Evolutionary conservation across 345 rosid species (phyloP), one percentile per base, ranked within the genome.

Genomic region (Ceriops tagal): DNA sequence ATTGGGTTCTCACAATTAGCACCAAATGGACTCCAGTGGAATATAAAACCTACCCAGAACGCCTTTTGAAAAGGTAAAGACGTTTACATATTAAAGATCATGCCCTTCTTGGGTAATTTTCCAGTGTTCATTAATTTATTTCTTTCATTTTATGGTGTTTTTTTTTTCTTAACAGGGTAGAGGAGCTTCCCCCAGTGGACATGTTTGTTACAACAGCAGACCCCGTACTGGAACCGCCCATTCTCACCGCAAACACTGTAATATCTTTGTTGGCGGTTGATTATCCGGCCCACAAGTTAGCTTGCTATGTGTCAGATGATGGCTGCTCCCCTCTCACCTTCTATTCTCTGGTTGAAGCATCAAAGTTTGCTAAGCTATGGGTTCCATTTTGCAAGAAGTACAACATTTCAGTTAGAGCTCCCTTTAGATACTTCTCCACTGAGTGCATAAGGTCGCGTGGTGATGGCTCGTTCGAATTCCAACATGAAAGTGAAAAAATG

Each of bases 281-380:
- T 56, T 88, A 86, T 75, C 90, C 89, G 5, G 79, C 78, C 5
- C 59, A 78, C 35, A 84, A 80, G 75, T 65, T 84, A 3, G 86
- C 89, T 9, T 84, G 86, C 79, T 86, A 83, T 53, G 84, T 88
- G 0, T 88, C 90, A 0, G 83, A 86, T 27, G 83, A 89, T 27
- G 79, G 87, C 35, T 85, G 90, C 73, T 92, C 97, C 10, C 77
- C 82, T 62, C 67, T 85, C 53, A 84, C 79, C 68, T 87, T 75
- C 71, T 82, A 82, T 61, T 82, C 96, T 67, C 79, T 89, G 5
- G 66, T 81, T 60, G 88, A 89, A 74, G 87, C 90, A 15, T 82
- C 80, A 0, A 86, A 74, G 30, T 92, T 88, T 28, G 89, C 93
- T 1, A 80, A 78, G 83, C 75, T 75, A 43, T 92, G 96, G 96